Conservation (phyloP, 176 grass and related monocot species). For the Bonia amplexicaulis region DNA sequence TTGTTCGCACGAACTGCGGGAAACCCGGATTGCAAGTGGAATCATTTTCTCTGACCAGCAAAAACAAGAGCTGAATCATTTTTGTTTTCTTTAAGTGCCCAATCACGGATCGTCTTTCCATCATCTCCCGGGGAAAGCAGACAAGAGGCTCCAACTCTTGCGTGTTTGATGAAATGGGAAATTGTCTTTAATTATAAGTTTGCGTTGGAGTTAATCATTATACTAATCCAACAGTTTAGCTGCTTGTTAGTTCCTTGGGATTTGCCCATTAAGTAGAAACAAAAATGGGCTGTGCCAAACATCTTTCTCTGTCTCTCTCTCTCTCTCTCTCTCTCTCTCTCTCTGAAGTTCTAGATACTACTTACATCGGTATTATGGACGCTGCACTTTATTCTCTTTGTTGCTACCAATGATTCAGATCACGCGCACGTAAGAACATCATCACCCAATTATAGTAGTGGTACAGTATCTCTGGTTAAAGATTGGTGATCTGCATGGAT, state of each 20-base stretch:
- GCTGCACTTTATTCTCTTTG: background rate
- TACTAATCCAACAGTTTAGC: background rate
- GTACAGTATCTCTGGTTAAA: background rate
- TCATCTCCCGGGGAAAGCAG: background rate
- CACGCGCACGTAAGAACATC: conserved; percentile 16
- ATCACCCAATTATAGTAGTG: background rate
- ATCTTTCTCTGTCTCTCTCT: too few species aligned
- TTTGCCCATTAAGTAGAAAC: background rate
- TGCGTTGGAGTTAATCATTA: background rate
- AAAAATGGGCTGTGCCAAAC: background rate
- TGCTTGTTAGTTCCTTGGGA: background rate
- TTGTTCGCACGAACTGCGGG: background rate
- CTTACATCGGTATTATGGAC: background rate
- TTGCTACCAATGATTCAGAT: conserved; percentile 15
- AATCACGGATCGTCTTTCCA: background rate
- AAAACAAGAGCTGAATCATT: conserved; percentile 1
- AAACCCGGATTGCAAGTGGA: conserved; percentile 33
- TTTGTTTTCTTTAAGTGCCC: conserved; percentile 12
- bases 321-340: background rate
- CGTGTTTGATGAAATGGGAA: conserved; percentile 16
- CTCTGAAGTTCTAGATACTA: background rate
- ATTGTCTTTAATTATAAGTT: background rate
- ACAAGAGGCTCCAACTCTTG: background rate
- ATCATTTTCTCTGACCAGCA: conserved; percentile 22
- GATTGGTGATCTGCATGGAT: background rate